Conservation (phyloP, 2,329 filamentous ascomycete species). For the Pseudocercospora cruenta region DNA sequence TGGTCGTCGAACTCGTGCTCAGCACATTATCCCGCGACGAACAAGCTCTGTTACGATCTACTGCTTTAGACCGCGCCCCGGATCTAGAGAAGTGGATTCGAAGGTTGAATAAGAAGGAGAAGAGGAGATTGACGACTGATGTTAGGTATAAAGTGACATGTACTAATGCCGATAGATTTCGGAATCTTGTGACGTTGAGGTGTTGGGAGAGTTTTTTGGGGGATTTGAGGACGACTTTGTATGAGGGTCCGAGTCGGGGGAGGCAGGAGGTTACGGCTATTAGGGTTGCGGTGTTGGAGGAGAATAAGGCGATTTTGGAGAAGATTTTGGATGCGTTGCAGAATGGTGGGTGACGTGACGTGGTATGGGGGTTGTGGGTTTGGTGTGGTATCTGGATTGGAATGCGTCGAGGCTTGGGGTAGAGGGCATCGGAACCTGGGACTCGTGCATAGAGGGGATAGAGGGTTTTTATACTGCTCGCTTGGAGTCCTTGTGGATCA, state of each 20-base stretch:
- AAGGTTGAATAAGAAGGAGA: neutral
- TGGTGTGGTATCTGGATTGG: neutral
- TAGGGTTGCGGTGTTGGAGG: neutral
- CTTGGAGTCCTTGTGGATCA: neutral
- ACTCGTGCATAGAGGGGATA: neutral
- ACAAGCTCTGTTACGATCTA: neutral
- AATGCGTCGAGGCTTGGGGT: neutral
- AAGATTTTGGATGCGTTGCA: neutral
- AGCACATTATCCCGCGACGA: neutral
- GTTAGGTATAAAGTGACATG: neutral
- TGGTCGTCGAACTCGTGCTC: neutral
- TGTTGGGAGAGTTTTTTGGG: slow-evolving; percentile 3
- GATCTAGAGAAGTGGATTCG: slow-evolving; percentile 1
- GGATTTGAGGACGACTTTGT: neutral
- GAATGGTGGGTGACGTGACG: neutral
- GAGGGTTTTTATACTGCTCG: too few relatives aligned
- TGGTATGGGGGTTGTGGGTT: neutral
- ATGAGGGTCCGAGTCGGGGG: neutral
- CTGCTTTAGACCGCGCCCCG: neutral
- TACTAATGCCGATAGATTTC: neutral
- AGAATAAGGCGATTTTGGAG: neutral
- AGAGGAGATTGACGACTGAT: neutral
- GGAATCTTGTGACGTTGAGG: slow-evolving; percentile 1
- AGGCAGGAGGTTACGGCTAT: neutral
- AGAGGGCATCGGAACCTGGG: neutral